Base-by-base conservation (phyloP, 345 rosid species). In the Turnera subulata region DNA sequence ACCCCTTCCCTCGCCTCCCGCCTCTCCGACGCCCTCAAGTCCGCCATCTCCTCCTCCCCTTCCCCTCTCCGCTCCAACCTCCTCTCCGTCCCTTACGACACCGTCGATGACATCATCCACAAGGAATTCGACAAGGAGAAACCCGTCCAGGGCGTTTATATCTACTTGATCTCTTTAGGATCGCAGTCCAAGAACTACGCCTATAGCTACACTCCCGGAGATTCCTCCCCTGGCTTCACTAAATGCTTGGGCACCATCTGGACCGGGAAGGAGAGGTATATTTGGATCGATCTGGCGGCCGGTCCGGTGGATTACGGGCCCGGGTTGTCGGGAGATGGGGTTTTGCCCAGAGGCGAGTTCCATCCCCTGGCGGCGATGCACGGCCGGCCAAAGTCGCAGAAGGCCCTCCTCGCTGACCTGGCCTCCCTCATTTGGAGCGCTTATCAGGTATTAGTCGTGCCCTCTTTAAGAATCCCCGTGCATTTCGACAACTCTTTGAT, bases 301-400 rank as follows among this genome's bases (percentile, higher is more conserved):
- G 99, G 97, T 13, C 99, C 97, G 2, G 92, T 93, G 19, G 99
- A 93, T 56, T 89, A 93, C 11, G 99, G 99, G 6, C 99, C 99
- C 23, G 86, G 80, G 3, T 67, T 93, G 25, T 93, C 99, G 8
- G 99, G 99, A 19, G 99, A 93, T 54, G 99, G 97, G 44, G 86
- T 87, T 47, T 58, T 89, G 35, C 95, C 99, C 0, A 73, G 84
- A 67, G 99, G 99, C 16, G 97, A 93, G 58, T 93, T 89, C 64
- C 99, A 93, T 47, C 97, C 99, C 26, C 73, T 93, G 19, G 86
- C 99, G 0, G 78, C 95, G 5, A 65, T 85, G 56, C 97, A 87
- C 40, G 99, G 99, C 5, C 68, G 83, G 32, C 96, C 97, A 53
- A 93, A 85, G 74, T 89, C 96, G 0, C 81, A 85, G 10, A 93